phyloP scores from a whole-genome alignment of 352 stramenopile species.

The Phytophthora pistaciae region DNA sequence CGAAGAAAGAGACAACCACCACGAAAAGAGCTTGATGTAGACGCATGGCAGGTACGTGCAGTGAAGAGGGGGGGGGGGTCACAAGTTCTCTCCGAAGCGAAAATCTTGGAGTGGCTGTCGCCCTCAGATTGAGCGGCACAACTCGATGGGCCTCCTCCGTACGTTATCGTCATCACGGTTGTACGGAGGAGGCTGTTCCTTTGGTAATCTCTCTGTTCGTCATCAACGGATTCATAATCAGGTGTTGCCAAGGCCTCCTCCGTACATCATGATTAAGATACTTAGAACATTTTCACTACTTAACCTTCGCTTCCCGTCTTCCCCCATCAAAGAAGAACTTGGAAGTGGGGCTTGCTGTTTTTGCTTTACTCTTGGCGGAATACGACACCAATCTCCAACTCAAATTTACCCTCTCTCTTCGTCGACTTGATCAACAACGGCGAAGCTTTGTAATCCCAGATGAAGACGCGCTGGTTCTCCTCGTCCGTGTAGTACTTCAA shows the following conservation, averaged over 20 bases:
- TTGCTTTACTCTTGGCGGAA: slow-evolving; percentile 28
- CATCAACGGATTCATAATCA: too few relatives aligned
- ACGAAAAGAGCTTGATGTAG: background rate
- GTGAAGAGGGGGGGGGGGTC: too few relatives aligned
- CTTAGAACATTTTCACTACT: background rate
- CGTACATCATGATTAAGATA: background rate
- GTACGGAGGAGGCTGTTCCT: too few relatives aligned
- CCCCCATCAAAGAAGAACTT: background rate
- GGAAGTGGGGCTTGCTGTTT: background rate
- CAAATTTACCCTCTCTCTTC: slow-evolving; percentile 32
- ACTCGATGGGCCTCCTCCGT: too few relatives aligned
- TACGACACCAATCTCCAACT: slow-evolving; percentile 33
- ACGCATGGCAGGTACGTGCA: background rate
- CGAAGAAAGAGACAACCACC: background rate
- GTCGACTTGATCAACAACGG: slow-evolving; percentile 21
- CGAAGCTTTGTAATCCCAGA: slow-evolving; percentile 35
- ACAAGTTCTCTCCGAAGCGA: too few relatives aligned
- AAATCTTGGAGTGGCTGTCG: background rate
- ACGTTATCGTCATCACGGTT: too few relatives aligned
- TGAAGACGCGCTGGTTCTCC: slow-evolving; percentile 23
- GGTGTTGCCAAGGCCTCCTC: background rate
- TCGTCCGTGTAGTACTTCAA: slow-evolving; percentile 44
- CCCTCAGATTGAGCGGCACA: too few relatives aligned
- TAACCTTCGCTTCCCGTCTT: background rate
- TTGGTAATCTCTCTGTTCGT: too few relatives aligned